Evolutionary conservation across 345 rosid genomes (phyloP).

Genomic region (Salix udensis): DNA sequence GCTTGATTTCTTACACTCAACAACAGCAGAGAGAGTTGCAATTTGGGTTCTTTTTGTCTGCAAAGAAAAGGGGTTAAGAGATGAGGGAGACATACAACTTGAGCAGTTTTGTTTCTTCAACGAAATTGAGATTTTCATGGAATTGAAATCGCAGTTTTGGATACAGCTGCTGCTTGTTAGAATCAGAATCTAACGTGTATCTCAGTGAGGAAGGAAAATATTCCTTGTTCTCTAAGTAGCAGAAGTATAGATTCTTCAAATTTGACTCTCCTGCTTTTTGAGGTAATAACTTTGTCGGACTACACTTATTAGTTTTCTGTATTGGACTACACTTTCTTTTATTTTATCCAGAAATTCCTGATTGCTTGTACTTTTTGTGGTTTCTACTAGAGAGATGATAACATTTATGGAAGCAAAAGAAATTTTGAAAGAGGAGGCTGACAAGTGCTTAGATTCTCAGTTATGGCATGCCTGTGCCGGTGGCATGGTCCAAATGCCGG

Average conservation of each 20-base stretch:
- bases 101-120: background rate
- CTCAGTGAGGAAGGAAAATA: background rate
- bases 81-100: background rate
- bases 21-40: background rate
- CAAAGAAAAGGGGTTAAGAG: conserved; percentile 3
- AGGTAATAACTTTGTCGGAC: conserved; percentile 24
- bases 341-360: background rate
- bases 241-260: conserved; percentile 6
- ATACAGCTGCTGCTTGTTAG: background rate
- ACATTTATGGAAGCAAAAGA: conserved; percentile 64
- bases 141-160: background rate
- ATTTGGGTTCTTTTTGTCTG: conserved; percentile 3
- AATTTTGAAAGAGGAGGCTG: conserved; percentile 33
- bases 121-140: background rate
- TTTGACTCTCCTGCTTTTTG: background rate
- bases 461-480: conserved; percentile 37
- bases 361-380: conserved; percentile 2
- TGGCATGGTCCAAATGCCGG: conserved; percentile 31
- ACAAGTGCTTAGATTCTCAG: conserved; percentile 27
- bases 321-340: background rate
- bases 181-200: conserved; percentile 5
- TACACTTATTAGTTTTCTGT: background rate
- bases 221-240: background rate
- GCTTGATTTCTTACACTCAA: background rate
- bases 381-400: conserved; percentile 43